A percentile compares a stretch with the other conserved stretches of the same genome.
These are phyloP conservation scores for Potentilla sterilis DNA, from an alignment of 306 rosid genomes.

Conservation along the genomic window DNA sequence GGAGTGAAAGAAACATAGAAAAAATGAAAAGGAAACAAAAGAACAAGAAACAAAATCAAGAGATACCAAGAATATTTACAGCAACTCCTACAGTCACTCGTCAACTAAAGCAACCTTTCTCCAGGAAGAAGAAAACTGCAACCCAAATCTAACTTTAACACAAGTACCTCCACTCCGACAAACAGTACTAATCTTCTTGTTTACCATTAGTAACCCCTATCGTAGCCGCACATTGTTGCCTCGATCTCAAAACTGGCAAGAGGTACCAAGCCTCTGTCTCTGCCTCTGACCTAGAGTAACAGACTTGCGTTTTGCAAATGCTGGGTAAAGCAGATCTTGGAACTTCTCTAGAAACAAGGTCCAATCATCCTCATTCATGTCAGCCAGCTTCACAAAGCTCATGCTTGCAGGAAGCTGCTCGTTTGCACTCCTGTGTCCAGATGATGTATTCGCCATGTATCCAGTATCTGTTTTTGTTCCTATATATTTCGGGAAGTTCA, in stretches of 20 bases:
- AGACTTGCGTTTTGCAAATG: conserved; percentile 67
- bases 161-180: conserved; percentile 34
- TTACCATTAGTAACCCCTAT: conserved; percentile 37
- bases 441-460: conserved; percentile 51
- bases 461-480: conserved; percentile 60
- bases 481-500: conserved; percentile 35
- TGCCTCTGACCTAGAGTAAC: conserved; percentile 74
- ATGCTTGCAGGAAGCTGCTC: conserved; percentile 89
- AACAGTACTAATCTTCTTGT: conserved; percentile 42
- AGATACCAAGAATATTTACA: conserved; percentile 68
- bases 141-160: conserved; percentile 41
- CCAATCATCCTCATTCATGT: conserved; percentile 85
- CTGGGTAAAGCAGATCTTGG: conserved; percentile 70
- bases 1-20: conserved; percentile 14
- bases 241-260: conserved; percentile 95
- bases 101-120: conserved; percentile 35
- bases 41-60: conserved; percentile 52
- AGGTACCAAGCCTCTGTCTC: conserved; percentile 97
- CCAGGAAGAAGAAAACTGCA: conserved; percentile 30
- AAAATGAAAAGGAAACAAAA: conserved; percentile 11
- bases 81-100: conserved; percentile 34
- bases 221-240: conserved; percentile 33
- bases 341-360: conserved; percentile 67
- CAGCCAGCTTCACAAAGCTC: conserved; percentile 77
- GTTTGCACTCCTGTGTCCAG: conserved; percentile 82